phyloP scores from a whole-genome alignment of 352 stramenopile species.

The Globisporangium orthogonon region DNA sequence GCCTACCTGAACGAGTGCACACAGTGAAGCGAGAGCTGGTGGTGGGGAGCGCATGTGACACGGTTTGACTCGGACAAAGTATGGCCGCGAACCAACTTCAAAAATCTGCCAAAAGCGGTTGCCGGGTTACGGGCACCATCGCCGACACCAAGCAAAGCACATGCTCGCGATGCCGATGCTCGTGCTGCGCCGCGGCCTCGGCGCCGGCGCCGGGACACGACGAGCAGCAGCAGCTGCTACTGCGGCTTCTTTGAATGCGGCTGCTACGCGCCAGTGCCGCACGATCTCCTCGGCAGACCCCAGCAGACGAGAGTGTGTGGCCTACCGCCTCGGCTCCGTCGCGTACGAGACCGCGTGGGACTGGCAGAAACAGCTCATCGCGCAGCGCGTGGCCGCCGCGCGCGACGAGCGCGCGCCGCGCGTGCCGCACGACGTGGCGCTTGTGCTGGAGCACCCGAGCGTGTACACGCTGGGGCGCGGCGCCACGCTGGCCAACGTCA shows the following conservation, averaged over 20 bases:
- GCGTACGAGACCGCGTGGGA: slow-evolving; percentile 83
- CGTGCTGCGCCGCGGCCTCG: no score
- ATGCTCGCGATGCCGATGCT: background rate
- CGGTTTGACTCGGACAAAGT: background rate
- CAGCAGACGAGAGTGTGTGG: slow-evolving; percentile 26
- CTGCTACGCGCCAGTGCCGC: no score
- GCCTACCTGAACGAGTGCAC: background rate
- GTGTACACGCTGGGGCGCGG: slow-evolving; percentile 96
- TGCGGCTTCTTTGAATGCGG: no score
- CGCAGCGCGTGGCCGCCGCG: slow-evolving; percentile 56
- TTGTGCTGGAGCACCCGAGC: slow-evolving; percentile 92
- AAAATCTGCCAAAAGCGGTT: background rate
- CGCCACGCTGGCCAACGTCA: slow-evolving; percentile 64
- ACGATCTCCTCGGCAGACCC: no score
- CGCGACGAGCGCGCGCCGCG: slow-evolving; percentile 34
- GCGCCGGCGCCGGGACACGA: no score
- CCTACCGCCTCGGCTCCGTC: slow-evolving; percentile 62
- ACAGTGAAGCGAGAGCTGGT: background rate
- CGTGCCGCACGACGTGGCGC: slow-evolving; percentile 75
- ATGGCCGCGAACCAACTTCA: background rate
- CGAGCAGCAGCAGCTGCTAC: background rate
- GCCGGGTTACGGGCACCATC: background rate
- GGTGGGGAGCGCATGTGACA: background rate
- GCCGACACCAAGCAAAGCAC: no score
- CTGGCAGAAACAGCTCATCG: slow-evolving; percentile 86